Evolutionary conservation across 148 eudicot genomes (phyloP).

Genomic region (Salicornia ramosissima): DNA sequence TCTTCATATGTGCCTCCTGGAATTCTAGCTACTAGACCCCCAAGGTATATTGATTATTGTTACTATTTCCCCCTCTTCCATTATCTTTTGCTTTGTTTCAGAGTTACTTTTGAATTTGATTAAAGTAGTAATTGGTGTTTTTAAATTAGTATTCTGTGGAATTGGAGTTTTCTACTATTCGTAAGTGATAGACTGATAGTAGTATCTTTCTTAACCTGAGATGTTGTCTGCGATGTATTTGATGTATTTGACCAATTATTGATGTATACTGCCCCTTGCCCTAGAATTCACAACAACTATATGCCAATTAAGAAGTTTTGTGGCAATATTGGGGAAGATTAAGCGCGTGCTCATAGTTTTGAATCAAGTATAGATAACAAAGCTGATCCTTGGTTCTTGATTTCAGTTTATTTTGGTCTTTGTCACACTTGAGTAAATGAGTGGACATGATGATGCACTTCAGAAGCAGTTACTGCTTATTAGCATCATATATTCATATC

Average conservation of each 20-base stretch:
- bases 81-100: background rate
- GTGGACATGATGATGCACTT: background rate
- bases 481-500: background rate
- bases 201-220: too few species aligned
- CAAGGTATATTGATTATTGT: constrained; percentile 25
- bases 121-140: background rate
- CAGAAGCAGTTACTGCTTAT: background rate
- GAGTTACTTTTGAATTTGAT: background rate
- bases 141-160: too few species aligned
- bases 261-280: background rate
- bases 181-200: too few species aligned
- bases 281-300: background rate
- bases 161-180: too few species aligned
- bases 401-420: too few species aligned
- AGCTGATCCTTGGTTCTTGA: too few species aligned
- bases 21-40: constrained; percentile 34
- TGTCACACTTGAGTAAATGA: too few species aligned
- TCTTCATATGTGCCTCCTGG: constrained; percentile 7
- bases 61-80: background rate
- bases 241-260: background rate
- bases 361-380: background rate
- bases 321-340: background rate
- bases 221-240: too few species aligned
- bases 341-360: background rate
- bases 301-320: background rate